These are phyloP conservation scores for Xylariaceae sp. DNA, from an alignment of 2,329 filamentous ascomycete genomes.

Conservation along the genomic window DNA sequence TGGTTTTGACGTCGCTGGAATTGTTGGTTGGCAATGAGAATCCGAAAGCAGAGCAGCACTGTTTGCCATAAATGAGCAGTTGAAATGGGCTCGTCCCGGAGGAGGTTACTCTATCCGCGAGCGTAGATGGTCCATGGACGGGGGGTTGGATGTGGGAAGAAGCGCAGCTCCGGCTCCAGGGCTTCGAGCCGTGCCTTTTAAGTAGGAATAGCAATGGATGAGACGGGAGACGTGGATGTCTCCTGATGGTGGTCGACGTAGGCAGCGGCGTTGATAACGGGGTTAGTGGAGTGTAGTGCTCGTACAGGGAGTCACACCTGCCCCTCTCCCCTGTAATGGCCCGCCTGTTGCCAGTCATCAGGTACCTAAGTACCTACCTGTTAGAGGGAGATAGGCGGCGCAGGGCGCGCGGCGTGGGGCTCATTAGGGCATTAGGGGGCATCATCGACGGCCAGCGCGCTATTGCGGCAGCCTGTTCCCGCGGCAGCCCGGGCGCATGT, in stretches of 20 bases:
- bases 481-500: slow-evolving; percentile 16
- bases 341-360: slow-evolving; percentile 30
- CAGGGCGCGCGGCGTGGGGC: slow-evolving; percentile 29
- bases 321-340: slow-evolving; percentile 23
- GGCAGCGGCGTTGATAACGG: slow-evolving; percentile 20
- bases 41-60: not conserved
- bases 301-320: slow-evolving; percentile 32
- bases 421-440: slow-evolving; percentile 23
- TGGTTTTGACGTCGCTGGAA: not conserved
- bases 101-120: not conserved
- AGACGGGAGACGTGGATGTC: slow-evolving; percentile 28
- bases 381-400: no score
- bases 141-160: not conserved
- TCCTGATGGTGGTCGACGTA: slow-evolving; percentile 19
- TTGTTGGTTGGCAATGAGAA: not conserved
- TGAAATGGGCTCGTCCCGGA: not conserved
- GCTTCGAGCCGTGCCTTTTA: not conserved
- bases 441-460: not conserved
- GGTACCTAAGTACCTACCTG: no score
- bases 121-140: not conserved
- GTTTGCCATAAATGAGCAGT: not conserved
- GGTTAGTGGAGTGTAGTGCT: slow-evolving; percentile 27
- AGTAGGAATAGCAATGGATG: not conserved
- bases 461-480: slow-evolving; percentile 27
- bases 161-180: not conserved